These are phyloP conservation scores for Albizia julibrissin DNA, from an alignment of 306 rosid genomes.

Conservation along the genomic window DNA sequence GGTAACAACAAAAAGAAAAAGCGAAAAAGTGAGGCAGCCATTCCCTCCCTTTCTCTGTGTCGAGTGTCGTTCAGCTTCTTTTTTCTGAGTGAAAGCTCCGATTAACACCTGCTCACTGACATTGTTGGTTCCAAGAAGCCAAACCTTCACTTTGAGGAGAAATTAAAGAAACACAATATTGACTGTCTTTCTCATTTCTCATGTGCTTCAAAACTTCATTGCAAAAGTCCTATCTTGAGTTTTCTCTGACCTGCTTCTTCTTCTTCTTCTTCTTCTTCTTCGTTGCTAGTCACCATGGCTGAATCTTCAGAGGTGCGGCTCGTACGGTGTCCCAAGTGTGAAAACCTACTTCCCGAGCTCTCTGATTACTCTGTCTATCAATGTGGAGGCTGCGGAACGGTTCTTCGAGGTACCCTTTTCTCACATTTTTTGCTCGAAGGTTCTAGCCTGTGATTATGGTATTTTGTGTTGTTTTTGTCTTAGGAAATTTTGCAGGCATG, in stretches of 20 bases:
- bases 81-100: not conserved
- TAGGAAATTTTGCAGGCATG: not conserved
- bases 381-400: constrained; percentile 97
- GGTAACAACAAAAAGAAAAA: constrained; percentile 38
- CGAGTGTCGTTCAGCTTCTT: constrained; percentile 15
- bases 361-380: constrained; percentile 84
- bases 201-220: constrained; percentile 18
- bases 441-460: not conserved
- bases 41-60: not conserved
- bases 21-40: constrained; percentile 14
- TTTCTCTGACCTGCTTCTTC: not conserved
- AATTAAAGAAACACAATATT: not conserved
- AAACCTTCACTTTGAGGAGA: constrained; percentile 38
- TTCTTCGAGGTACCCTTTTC: constrained; percentile 69
- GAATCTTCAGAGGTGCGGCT: constrained; percentile 62
- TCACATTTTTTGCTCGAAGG: not conserved
- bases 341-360: constrained; percentile 88
- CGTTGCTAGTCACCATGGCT: constrained; percentile 46
- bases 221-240: not conserved
- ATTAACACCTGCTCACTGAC: not conserved
- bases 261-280: not conserved
- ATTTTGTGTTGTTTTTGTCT: not conserved
- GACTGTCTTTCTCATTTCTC: constrained; percentile 5
- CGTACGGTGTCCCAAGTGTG: constrained; percentile 94
- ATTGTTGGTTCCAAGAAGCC: constrained; percentile 38